phyloP scores from a whole-genome alignment of 176 grass and related monocot species.

The Dendrocalamus sinicus region DNA sequence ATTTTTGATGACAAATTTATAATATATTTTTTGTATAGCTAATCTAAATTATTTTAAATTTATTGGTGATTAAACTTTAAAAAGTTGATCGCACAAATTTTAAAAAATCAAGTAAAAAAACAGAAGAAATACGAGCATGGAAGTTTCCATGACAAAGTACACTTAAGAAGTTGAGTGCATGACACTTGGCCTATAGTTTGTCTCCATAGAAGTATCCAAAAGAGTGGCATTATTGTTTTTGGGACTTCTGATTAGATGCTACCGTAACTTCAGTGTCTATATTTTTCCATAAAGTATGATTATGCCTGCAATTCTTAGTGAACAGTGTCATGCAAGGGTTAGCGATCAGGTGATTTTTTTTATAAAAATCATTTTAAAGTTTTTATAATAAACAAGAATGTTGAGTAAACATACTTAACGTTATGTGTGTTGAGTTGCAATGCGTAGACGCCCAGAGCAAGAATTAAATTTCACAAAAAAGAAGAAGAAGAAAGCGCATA shows the following conservation, averaged over 20 bases:
- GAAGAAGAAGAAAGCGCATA: neutral
- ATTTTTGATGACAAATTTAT: no score
- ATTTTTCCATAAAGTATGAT: neutral
- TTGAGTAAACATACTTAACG: neutral
- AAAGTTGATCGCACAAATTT: no score
- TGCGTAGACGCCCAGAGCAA: neutral
- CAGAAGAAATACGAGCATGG: neutral
- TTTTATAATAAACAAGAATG: neutral
- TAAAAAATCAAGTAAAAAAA: no score
- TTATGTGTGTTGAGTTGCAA: neutral
- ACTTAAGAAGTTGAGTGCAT: neutral
- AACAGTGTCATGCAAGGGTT: neutral
- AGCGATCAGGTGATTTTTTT: neutral
- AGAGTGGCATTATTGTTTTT: neutral
- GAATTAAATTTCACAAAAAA: neutral
- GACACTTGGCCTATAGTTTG: neutral
- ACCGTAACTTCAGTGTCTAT: neutral
- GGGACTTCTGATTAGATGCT: neutral
- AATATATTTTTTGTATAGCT: no score
- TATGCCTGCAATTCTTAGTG: neutral
- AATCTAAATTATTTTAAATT: no score
- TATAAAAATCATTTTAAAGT: neutral
- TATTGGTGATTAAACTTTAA: no score
- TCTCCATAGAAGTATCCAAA: neutral
- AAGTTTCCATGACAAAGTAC: slow-evolving; percentile 38